A percentile compares a stretch with the other conserved stretches of the same genome.
phyloP scores from a whole-genome alignment of 2,329 filamentous ascomycete genomes.

The Cylindrodendrum hubeiense region DNA sequence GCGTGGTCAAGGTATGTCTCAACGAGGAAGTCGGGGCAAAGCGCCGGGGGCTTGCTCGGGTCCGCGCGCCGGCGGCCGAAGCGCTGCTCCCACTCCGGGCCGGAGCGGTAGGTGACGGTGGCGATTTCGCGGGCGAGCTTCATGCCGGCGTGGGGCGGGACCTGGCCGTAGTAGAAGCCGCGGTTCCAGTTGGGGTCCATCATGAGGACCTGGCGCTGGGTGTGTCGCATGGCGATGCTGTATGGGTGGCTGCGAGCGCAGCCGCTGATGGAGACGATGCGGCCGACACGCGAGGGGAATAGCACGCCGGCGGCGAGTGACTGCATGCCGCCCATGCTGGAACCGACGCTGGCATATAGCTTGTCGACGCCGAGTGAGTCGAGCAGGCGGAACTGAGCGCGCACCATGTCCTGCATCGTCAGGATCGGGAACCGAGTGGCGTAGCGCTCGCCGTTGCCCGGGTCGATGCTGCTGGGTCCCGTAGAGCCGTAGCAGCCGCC shows the following conservation, averaged over 20 bases:
- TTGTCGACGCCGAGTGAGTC: constrained; percentile 81
- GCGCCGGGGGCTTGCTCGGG: constrained; percentile 83
- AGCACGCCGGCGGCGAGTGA: constrained; percentile 88
- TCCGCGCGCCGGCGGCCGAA: constrained; percentile 92
- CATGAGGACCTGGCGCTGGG: constrained; percentile 97
- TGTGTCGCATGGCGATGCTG: constrained; percentile 98
- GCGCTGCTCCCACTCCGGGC: constrained; percentile 96
- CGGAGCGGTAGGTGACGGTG: constrained; percentile 95
- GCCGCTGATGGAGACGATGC: constrained; percentile 90
- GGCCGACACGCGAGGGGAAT: constrained; percentile 84
- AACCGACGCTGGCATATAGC: constrained; percentile 92
- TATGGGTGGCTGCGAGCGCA: constrained; percentile 97
- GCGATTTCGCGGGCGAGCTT: constrained; percentile 98
- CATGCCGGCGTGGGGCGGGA: constrained; percentile 96
- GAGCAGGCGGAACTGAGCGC: constrained; percentile 91
- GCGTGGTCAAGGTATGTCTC: constrained; percentile 99
- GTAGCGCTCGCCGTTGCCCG: constrained; percentile 87
- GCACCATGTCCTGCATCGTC: constrained; percentile 97
- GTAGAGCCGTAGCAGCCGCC: constrained; percentile 97
- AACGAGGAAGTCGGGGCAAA: constrained; percentile 98
- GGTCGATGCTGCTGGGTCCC: constrained; percentile 88
- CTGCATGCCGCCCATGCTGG: constrained; percentile 99
- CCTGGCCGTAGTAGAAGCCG: constrained; percentile 89
- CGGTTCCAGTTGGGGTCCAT: constrained; percentile 98
- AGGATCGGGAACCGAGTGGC: constrained; percentile 96